Evolutionary conservation across 1,284 basidiomycete genomes (phyloP), one percentile per base, ranked within the genome.

Genomic region (Ceratobasidium papillatum): DNA sequence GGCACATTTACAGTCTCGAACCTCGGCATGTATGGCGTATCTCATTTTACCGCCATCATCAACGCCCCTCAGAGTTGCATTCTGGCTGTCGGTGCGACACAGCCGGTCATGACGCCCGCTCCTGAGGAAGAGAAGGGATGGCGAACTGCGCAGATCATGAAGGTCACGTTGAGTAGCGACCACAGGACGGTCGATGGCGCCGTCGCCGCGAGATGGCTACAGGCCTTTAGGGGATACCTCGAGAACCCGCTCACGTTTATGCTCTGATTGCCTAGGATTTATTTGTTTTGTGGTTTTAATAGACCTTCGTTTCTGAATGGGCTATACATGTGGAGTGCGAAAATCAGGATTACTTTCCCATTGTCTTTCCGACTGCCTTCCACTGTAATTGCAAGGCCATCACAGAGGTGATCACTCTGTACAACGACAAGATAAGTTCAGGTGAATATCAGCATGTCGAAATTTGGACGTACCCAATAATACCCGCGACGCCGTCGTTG

Each of bases 1-100:
- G 98, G 98, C 74, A 94, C 95, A 12, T 99, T 99, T 86, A 99
- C 98, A 73, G 95, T 99, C 82, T 99, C 98, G 78, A 99, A 99
- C 86, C 88, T 99, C 78, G 98, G 98, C 84, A 99, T 99, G 98
- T 98, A 89, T 81, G 97, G 95, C 79, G 89, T 97, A 80, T 90
- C 90, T 75, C 91, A 98, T 84, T 99, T 99, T 84, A 99, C 96
- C 25, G 98, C 98, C 65, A 99, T 99, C 85, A 98, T 99, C 89
- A 99, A 99, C 88, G 90, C 94, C 22, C 98, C 98, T 45, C 98
- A 99, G 84, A 94, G 94, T 76, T 98, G 96, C 84, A 99, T 99
- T 81, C 91, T 99, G 75, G 98, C 98, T 73, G 90, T 99, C 78
- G 96, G 98, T 54, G 88, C 91, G 32, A 96, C 95, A n/a, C 87